These are phyloP conservation scores for Solanum hybrid DNA, from an alignment of 305 asterid genomes.

Conservation along the genomic window DNA sequence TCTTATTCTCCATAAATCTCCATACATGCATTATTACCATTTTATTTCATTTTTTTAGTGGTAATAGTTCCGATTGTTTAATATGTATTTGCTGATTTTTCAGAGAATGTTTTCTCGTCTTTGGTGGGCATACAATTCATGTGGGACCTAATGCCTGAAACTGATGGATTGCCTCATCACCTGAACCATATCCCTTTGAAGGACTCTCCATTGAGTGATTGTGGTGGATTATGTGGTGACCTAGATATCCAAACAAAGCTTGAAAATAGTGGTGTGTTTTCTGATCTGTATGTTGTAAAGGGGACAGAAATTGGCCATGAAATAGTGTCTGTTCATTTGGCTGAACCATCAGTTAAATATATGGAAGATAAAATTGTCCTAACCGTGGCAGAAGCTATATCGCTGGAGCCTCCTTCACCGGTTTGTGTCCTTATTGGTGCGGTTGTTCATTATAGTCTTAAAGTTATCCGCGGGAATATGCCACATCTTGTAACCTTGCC, in stretches of 20 bases:
- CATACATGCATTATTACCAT: neutral
- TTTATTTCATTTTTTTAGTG: neutral
- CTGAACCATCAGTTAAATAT: slow-evolving; percentile 53
- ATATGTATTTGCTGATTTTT: slow-evolving; percentile 13
- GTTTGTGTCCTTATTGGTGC: slow-evolving; percentile 76
- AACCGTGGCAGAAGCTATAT: slow-evolving; percentile 96
- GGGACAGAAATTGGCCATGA: slow-evolving; percentile 90
- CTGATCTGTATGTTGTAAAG: slow-evolving; percentile 73
- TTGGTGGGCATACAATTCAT: slow-evolving; percentile 77
- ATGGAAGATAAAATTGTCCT: slow-evolving; percentile 64
- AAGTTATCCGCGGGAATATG: slow-evolving; percentile 56
- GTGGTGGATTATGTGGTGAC: slow-evolving; percentile 89
- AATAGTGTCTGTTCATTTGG: slow-evolving; percentile 64
- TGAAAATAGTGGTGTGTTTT: slow-evolving; percentile 76
- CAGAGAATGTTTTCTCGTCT: slow-evolving; percentile 89
- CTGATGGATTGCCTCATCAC: slow-evolving; percentile 50
- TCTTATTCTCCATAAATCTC: neutral
- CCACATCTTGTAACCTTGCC: slow-evolving; percentile 68
- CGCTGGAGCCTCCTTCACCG: slow-evolving; percentile 86
- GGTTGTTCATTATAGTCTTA: slow-evolving; percentile 53
- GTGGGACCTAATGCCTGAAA: slow-evolving; percentile 73
- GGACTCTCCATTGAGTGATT: slow-evolving; percentile 88
- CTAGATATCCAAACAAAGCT: slow-evolving; percentile 73
- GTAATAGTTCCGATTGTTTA: neutral
- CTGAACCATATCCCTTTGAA: slow-evolving; percentile 73